These are phyloP conservation scores for Penicillium sp. DNA, from an alignment of 2,329 filamentous ascomycete genomes.

Conservation along the genomic window DNA sequence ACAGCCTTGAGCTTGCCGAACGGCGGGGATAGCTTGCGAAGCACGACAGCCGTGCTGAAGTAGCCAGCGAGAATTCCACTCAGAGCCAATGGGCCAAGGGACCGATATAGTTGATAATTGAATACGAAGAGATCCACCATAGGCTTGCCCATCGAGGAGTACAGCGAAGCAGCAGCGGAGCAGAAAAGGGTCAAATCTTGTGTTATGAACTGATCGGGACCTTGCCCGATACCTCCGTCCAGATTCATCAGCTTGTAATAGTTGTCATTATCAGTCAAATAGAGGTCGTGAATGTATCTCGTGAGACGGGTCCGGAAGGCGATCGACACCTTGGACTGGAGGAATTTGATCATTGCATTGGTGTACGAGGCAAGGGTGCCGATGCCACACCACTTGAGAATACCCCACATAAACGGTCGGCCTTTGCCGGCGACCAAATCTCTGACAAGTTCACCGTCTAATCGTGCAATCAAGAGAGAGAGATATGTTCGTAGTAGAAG, in stretches of 20 bases:
- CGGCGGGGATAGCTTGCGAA: constrained; percentile 84
- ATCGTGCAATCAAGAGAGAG: constrained; percentile 84
- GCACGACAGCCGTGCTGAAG: constrained; percentile 85
- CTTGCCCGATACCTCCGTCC: constrained; percentile 87
- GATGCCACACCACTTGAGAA: constrained; percentile 92
- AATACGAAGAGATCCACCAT: constrained; percentile 97
- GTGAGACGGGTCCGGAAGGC: constrained; percentile 94
- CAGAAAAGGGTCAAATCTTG: constrained; percentile 97
- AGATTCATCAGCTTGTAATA: constrained; percentile 95
- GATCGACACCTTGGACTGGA: constrained; percentile 97
- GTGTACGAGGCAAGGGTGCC: constrained; percentile 94
- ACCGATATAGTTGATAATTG: constrained; percentile 94
- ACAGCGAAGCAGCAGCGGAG: constrained; percentile 84
- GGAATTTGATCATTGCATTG: constrained; percentile 98
- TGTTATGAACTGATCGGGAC: constrained; percentile 95
- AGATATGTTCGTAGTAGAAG: constrained; percentile 90
- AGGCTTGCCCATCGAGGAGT: constrained; percentile 96
- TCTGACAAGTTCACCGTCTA: constrained; percentile 94
- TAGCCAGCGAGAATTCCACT: constrained; percentile 89
- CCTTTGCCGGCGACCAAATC: constrained; percentile 96
- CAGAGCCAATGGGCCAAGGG: constrained; percentile 82
- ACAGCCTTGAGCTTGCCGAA: constrained; percentile 97
- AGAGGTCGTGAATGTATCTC: constrained; percentile 94
- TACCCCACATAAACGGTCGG: constrained; percentile 81
- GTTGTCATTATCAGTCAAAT: constrained; percentile 90